Evolutionary conservation across 1,284 basidiomycete genomes (phyloP).

Genomic region (Ceratobasidium sp.): DNA sequence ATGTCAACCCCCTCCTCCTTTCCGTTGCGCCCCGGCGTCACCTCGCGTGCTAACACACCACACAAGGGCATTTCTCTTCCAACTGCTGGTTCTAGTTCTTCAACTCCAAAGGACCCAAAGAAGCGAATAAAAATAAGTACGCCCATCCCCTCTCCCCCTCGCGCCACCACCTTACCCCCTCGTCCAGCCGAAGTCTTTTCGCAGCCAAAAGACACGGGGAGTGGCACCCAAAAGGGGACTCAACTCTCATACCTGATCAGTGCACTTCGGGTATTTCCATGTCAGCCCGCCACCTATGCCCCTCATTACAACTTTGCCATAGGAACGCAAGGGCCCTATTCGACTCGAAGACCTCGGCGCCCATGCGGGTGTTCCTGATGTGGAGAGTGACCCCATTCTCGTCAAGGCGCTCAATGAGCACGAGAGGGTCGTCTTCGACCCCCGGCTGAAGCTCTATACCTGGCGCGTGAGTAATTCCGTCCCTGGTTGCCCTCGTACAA

Average conservation of each 20-base stretch:
- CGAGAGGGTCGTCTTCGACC: conserved; percentile 82
- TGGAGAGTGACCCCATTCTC: conserved; percentile 78
- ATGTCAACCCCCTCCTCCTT: conserved; percentile 40
- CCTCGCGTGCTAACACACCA: conserved; percentile 32
- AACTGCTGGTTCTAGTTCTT: conserved; percentile 14
- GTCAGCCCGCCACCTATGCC: conserved; percentile 31
- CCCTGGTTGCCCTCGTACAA: not conserved
- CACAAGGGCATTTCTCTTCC: conserved; percentile 34
- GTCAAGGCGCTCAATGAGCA: conserved; percentile 84
- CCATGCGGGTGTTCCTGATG: conserved; percentile 74
- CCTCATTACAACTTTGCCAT: not conserved
- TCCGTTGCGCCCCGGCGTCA: conserved; percentile 25
- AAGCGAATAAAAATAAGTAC: conserved; percentile 74
- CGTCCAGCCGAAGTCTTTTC: conserved; percentile 69
- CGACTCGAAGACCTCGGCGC: conserved; percentile 88
- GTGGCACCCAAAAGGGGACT: conserved; percentile 85
- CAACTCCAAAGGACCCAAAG: conserved; percentile 58
- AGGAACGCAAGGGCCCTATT: conserved; percentile 79
- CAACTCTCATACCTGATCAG: conserved; percentile 88
- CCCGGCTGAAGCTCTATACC: conserved; percentile 85
- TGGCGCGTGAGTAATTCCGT: conserved; percentile 69
- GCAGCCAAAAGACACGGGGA: conserved; percentile 86
- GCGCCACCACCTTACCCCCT: conserved; percentile 57
- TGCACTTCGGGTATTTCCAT: conserved; percentile 73
- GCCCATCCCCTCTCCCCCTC: conserved; percentile 55